Conservation (phyloP, 306 rosid species). For the Lablab purpureus region DNA sequence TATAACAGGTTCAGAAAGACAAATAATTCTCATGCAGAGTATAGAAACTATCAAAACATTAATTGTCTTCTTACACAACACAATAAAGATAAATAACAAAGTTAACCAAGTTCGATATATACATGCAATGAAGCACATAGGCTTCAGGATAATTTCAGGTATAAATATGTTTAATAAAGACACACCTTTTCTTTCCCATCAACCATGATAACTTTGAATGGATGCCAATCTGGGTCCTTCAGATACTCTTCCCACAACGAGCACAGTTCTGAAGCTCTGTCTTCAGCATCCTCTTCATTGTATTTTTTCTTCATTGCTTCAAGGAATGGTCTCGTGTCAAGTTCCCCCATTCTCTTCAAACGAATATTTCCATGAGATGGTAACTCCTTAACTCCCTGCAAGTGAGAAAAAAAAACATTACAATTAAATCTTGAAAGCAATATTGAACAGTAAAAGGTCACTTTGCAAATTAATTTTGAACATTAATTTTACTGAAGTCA, state of each 20-base stretch:
- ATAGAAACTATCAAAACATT: slow-evolving; percentile 7
- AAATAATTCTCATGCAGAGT: background rate
- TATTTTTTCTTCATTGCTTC: slow-evolving; percentile 81
- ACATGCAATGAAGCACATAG: slow-evolving; percentile 15
- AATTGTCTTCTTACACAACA: slow-evolving; percentile 5
- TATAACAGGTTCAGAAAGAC: slow-evolving; percentile 24
- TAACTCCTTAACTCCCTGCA: slow-evolving; percentile 74
- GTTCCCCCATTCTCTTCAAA: slow-evolving; percentile 96
- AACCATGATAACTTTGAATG: slow-evolving; percentile 60
- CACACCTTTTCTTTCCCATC: slow-evolving; percentile 64
- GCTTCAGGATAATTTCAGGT: slow-evolving; percentile 29
- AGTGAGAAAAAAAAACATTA: slow-evolving; percentile 33
- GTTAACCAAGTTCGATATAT: slow-evolving; percentile 30
- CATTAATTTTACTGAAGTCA: slow-evolving; percentile 9
- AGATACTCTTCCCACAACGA: slow-evolving; percentile 93
- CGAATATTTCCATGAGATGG: slow-evolving; percentile 60
- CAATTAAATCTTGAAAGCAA: slow-evolving; percentile 8
- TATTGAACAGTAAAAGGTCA: slow-evolving; percentile 12
- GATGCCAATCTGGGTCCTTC: slow-evolving; percentile 98
- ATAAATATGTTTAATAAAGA: slow-evolving; percentile 33
- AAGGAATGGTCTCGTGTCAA: slow-evolving; percentile 78
- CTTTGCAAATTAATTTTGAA: slow-evolving; percentile 6
- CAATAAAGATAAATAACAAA: slow-evolving; percentile 38
- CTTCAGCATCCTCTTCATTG: slow-evolving; percentile 83
- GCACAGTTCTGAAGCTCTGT: slow-evolving; percentile 81